Evolutionary conservation across 192 early-diverging fungal species (phyloP).

Genomic region (Umbelopsis sp.): DNA sequence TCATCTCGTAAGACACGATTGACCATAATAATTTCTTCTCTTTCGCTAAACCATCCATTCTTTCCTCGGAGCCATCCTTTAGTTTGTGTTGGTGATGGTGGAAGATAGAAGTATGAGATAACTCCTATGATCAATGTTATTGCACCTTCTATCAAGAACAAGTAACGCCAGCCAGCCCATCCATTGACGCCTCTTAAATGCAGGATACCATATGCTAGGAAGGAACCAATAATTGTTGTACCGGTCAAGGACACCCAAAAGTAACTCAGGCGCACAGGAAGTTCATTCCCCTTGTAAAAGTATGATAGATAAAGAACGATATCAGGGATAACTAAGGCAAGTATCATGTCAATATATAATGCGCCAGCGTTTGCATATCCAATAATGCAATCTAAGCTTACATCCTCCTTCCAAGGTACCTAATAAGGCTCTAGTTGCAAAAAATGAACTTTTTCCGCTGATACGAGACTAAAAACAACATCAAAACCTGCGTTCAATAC

Average conservation of each 20-base stretch:
- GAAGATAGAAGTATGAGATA: constrained; percentile 53
- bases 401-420: constrained; percentile 50
- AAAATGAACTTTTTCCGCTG: constrained; percentile 35
- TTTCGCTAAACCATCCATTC: constrained; percentile 48
- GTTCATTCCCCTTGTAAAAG: constrained; percentile 50
- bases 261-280: constrained; percentile 45
- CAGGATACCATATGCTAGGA: constrained; percentile 57
- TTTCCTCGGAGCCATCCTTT: constrained; percentile 32
- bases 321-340: constrained; percentile 38
- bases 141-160: constrained; percentile 64
- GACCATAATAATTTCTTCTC: constrained; percentile 53
- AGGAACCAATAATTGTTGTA: constrained; percentile 47
- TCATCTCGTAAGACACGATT: constrained; percentile 61
- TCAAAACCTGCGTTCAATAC: background rate
- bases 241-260: constrained; percentile 49
- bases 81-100: constrained; percentile 43
- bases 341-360: background rate
- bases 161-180: constrained; percentile 61
- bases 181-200: constrained; percentile 49
- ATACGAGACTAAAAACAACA: constrained; percentile 24
- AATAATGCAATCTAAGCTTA: background rate
- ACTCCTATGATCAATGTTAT: constrained; percentile 48
- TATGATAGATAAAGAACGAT: constrained; percentile 52
- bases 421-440: constrained; percentile 45
- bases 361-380: background rate